Evolutionary conservation across 257 asterid genomes (phyloP).

Genomic region (Oldenlandia corymbosa): DNA sequence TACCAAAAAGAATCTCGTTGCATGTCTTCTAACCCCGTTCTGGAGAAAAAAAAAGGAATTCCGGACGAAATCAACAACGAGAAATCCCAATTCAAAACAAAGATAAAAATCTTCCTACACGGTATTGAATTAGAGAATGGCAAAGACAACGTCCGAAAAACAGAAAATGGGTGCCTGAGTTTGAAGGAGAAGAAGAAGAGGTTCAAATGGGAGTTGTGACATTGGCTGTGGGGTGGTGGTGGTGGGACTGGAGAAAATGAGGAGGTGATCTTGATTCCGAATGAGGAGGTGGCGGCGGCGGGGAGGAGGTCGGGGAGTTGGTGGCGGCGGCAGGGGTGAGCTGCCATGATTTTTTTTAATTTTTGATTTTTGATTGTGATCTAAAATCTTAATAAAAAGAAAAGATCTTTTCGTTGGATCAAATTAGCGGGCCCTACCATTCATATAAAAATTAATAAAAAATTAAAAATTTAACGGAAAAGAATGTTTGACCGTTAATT

Average conservation of each 20-base stretch:
- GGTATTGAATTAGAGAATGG: background rate
- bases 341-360: too few relatives aligned
- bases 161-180: background rate
- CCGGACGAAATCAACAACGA: background rate
- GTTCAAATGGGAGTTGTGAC: constrained; percentile 8
- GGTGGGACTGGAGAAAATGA: background rate
- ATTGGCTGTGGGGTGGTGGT: background rate
- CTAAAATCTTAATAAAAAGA: too few relatives aligned
- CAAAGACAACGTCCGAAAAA: background rate
- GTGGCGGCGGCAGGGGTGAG: too few relatives aligned
- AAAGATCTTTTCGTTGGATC: too few relatives aligned
- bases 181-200: background rate
- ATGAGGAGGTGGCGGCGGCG: too few relatives aligned
- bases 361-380: too few relatives aligned
- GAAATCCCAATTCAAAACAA: background rate
- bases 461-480: too few relatives aligned
- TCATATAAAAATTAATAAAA: too few relatives aligned
- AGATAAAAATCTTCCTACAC: background rate
- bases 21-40: background rate
- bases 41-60: background rate
- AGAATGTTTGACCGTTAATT: too few relatives aligned
- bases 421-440: too few relatives aligned
- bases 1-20: background rate
- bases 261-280: too few relatives aligned
- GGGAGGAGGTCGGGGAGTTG: too few relatives aligned